Conservation (phyloP, 345 rosid species). For the Salix dunnii region DNA sequence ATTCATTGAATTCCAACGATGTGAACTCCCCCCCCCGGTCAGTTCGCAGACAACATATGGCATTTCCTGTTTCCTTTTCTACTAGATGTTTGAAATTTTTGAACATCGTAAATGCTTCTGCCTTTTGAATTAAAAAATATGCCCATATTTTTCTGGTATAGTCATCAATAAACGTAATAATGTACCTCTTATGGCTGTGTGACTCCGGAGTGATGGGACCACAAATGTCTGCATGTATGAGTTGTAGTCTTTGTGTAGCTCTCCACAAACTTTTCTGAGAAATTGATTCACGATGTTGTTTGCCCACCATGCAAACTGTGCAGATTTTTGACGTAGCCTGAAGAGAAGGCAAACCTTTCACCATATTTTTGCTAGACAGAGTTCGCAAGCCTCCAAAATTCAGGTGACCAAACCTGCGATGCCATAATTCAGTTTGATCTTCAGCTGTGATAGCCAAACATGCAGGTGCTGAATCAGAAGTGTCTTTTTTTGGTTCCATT, state of each 20-base stretch:
- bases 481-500: no score
- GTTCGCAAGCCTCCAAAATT: no score
- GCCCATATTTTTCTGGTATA: background rate
- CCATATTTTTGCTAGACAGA: background rate
- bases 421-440: no score
- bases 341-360: background rate
- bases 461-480: no score
- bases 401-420: no score
- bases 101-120: background rate
- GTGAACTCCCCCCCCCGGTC: background rate
- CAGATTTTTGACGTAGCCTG: background rate
- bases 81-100: background rate
- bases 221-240: background rate
- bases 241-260: background rate
- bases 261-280: background rate
- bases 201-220: background rate
- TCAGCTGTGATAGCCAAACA: no score
- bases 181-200: background rate
- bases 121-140: background rate
- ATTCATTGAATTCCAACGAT: background rate
- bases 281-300: background rate
- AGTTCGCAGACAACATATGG: background rate
- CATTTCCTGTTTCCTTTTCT: background rate
- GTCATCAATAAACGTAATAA: background rate
- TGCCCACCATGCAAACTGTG: background rate